Evolutionary conservation across 2,329 filamentous ascomycete species (phyloP).

Genomic region (Aaosphaeria pasadenensis): DNA sequence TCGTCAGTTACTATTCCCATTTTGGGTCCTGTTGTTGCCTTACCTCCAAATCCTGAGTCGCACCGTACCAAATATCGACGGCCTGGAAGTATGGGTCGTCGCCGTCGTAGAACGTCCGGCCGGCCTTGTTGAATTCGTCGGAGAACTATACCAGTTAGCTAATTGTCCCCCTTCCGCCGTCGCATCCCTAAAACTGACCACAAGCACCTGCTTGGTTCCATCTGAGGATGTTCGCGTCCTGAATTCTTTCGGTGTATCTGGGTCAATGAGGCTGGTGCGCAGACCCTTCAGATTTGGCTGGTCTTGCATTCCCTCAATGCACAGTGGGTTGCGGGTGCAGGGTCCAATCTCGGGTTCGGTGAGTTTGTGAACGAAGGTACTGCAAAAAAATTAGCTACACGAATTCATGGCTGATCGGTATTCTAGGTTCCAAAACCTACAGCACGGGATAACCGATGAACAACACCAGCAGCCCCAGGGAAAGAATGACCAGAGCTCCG

Average conservation of each 20-base stretch:
- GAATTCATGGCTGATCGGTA: too few relatives aligned
- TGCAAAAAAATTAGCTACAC: slow-evolving; percentile 29
- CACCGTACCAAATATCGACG: slow-evolving; percentile 70
- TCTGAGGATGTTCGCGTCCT: slow-evolving; percentile 55
- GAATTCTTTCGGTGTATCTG: slow-evolving; percentile 60
- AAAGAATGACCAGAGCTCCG: slow-evolving; percentile 59
- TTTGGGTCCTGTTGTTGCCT: slow-evolving; percentile 3
- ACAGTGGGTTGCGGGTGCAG: slow-evolving; percentile 44
- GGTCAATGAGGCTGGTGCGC: slow-evolving; percentile 61
- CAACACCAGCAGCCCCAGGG: slow-evolving; percentile 59
- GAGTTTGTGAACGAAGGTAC: slow-evolving; percentile 55
- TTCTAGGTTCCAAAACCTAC: slow-evolving; percentile 45
- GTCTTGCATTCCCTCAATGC: slow-evolving; percentile 49
- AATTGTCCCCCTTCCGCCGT: neutral
- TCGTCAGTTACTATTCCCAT: neutral
- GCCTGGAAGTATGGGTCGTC: slow-evolving; percentile 69
- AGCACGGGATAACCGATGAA: slow-evolving; percentile 69
- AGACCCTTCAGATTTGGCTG: slow-evolving; percentile 58
- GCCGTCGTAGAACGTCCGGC: slow-evolving; percentile 67
- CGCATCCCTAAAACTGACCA: slow-evolving; percentile 40
- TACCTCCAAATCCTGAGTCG: slow-evolving; percentile 66
- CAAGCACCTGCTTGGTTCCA: slow-evolving; percentile 61
- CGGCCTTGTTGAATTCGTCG: slow-evolving; percentile 67
- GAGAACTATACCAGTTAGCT: slow-evolving; percentile 51
- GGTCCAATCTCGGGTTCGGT: slow-evolving; percentile 32